phyloP scores from a whole-genome alignment of 176 grass and related monocot species.

The Carex kokanica region DNA sequence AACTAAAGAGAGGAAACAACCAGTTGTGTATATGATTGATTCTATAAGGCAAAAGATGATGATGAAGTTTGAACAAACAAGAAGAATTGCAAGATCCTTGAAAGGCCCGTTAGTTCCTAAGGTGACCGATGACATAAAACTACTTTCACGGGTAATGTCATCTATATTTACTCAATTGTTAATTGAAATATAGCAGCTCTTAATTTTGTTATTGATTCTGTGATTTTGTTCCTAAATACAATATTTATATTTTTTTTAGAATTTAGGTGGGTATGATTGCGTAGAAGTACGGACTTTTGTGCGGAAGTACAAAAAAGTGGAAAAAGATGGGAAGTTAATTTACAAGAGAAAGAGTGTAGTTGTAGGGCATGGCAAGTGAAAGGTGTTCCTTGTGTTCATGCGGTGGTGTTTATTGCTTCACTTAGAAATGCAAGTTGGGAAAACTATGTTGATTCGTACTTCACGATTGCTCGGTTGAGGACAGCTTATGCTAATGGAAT shows the following conservation, averaged over 20 bases:
- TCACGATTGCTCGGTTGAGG: no score
- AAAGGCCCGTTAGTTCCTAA: not conserved
- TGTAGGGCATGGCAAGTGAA: slow-evolving; percentile 6
- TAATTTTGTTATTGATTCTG: no score
- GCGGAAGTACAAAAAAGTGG: not conserved
- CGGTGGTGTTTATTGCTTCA: slow-evolving; percentile 5
- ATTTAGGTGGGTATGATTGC: not conserved
- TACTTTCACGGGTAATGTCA: not conserved
- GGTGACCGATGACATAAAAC: not conserved
- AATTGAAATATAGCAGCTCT: no score
- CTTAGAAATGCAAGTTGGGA: not conserved
- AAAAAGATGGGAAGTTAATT: not conserved
- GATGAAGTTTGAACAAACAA: not conserved
- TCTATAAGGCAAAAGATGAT: not conserved
- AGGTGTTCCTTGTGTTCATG: slow-evolving; percentile 11
- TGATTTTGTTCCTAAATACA: not conserved
- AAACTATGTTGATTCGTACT: not conserved
- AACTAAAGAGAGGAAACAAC: no score
- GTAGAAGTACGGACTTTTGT: not conserved
- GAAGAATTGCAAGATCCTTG: not conserved
- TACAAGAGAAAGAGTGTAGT: slow-evolving; percentile 11
- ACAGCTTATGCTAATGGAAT: no score
- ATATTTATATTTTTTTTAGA: not conserved
- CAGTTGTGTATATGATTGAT: not conserved
- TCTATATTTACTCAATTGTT: not conserved